Conservation (phyloP, 192 early-diverging fungal species). For the Dissophora ornata region DNA sequence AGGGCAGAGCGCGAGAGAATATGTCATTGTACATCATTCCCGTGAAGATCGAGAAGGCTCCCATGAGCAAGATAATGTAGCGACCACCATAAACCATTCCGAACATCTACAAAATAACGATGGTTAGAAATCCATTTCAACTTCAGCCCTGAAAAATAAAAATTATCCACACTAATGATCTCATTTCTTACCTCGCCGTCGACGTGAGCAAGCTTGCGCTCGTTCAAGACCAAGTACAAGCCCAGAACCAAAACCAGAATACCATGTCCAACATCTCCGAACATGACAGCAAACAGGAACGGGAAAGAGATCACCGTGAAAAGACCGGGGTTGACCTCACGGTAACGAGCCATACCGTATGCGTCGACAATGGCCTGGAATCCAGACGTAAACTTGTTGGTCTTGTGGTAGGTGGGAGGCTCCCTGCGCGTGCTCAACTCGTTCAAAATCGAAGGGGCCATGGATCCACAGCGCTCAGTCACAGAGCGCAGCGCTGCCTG, state of each 20-base stretch:
- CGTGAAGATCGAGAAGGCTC: constrained; percentile 96
- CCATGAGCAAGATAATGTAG: constrained; percentile 99
- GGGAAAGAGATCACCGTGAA: constrained; percentile 98
- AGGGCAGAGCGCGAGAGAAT: constrained; percentile 84
- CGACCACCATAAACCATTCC: constrained; percentile 93
- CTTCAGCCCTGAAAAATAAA: too few relatives aligned
- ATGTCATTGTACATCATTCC: constrained; percentile 99
- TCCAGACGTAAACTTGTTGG: constrained; percentile 96
- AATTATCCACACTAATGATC: too few relatives aligned
- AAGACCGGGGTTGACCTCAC: constrained; percentile 98
- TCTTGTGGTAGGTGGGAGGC: constrained; percentile 94
- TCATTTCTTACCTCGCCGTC: constrained; percentile 76
- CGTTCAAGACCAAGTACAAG: constrained; percentile 80
- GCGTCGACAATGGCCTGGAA: constrained; percentile 99
- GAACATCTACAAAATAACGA: constrained; percentile 86
- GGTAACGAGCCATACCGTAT: constrained; percentile 95
- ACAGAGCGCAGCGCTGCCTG: constrained; percentile 87
- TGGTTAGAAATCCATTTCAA: too few relatives aligned
- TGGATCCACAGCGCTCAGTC: constrained; percentile 78
- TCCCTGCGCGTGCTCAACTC: constrained; percentile 86
- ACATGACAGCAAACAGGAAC: constrained; percentile 99
- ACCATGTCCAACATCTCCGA: constrained; percentile 99
- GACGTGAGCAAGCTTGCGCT: constrained; percentile 80
- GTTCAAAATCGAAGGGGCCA: constrained; percentile 87
- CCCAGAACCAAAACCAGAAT: constrained; percentile 84